Evolutionary conservation across 2,329 filamentous ascomycete genomes (phyloP), one percentile per base, ranked within the genome.

Genomic region (Arachnopeziza araneosa): DNA sequence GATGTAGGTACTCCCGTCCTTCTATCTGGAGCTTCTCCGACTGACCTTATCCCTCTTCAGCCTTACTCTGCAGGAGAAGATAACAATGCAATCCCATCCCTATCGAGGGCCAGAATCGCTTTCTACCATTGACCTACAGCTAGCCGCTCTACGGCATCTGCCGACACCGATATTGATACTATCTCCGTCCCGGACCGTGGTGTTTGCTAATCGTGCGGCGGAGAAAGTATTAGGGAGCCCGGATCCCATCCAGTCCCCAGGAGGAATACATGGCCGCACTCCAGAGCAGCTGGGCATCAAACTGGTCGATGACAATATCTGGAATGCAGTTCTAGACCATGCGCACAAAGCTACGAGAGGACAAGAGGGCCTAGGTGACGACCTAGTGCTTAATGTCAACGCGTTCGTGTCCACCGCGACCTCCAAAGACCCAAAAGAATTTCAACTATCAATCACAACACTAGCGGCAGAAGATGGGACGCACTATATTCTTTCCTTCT

Each of bases 101-200:
- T 19, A 44, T 44, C 51, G 26, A 23, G 53, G 50, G 49, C n/a
- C 21, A 52, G 53, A 22, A 24, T 36, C 36, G n/a, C 58, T 8
- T 44, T 44, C 36, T 1, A 48, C 36, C 36, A 59, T 66, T 22
- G 63, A 67, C 24, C 50, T 69, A 14, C 64, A 68, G 56, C 52
- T 68, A 7, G 58, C 65, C 19, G 62, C 63, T 49, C 62, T 69
- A 7, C 60, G 59, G 50, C 36, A 60, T 24, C 49, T 68, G 2
- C 67, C 64, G 12, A 64, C 63, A 2, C 66, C 66, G 8, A 60
- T 67, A 21, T 48, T 69, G 10, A 61, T 66, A 10, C 52, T 69
- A 7, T 65, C 65, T 17, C 56, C 62, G n/a, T 21, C 52, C 19
- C 56, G 59, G 23, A 63, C 51, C 19, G 23, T 55, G 5, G 44